These are phyloP conservation scores for Penicillium subrubescens DNA, from an alignment of 495 filamentous ascomycete genomes.

Conservation along the genomic window DNA sequence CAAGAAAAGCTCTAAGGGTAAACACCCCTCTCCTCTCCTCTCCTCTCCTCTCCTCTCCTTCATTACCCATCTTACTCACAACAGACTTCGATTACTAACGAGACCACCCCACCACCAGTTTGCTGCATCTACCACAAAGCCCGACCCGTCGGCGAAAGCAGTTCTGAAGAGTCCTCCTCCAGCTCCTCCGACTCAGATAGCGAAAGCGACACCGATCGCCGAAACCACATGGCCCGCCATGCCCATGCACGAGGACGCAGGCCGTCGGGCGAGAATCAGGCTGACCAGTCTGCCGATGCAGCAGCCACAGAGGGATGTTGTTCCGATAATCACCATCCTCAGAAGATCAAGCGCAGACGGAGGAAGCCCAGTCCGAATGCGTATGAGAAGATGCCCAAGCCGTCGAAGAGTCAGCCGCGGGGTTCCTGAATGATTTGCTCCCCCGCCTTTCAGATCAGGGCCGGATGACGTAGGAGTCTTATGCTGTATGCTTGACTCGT, in stretches of 20 bases:
- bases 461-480: background rate
- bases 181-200: conserved; percentile 65
- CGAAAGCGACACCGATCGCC: conserved; percentile 45
- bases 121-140: conserved; percentile 98
- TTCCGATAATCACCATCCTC: conserved; percentile 11
- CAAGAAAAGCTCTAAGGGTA: conserved; percentile 89
- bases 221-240: conserved; percentile 23
- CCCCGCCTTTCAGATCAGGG: background rate
- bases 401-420: conserved; percentile 22
- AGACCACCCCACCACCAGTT: conserved; percentile 51
- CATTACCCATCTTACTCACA: no score
- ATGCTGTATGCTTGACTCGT: background rate
- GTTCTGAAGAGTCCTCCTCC: conserved; percentile 68
- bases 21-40: conserved; percentile 4
- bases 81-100: no score
- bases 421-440: conserved; percentile 4
- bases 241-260: conserved; percentile 18
- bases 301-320: conserved; percentile 28
- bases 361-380: conserved; percentile 85
- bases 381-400: conserved; percentile 87
- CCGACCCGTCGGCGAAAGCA: conserved; percentile 80
- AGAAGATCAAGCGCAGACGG: conserved; percentile 44
- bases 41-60: background rate
- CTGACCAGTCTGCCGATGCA: conserved; percentile 21
- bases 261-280: conserved; percentile 6